phyloP scores from a whole-genome alignment of 352 stramenopile species.

The Phytophthora uliginosa region DNA sequence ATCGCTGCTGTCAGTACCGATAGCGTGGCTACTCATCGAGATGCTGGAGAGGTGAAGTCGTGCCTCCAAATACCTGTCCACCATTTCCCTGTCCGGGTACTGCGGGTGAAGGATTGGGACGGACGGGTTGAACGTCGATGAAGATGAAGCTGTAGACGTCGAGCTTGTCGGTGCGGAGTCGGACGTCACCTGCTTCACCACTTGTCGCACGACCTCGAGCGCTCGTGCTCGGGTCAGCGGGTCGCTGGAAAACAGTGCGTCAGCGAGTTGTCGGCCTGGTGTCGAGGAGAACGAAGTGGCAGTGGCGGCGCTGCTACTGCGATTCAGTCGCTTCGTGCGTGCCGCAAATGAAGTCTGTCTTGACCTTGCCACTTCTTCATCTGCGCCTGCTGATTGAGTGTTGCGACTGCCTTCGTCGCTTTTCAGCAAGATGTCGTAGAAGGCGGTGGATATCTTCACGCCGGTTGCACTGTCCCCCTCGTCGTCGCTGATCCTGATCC shows the following conservation, averaged over 20 bases:
- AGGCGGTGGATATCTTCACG: conserved; percentile 34
- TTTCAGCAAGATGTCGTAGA: conserved; percentile 37
- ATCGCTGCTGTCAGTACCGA: conserved; percentile 4
- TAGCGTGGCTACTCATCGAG: conserved; percentile 13
- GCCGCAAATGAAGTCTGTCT: conserved; percentile 11
- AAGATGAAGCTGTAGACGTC: conserved; percentile 17
- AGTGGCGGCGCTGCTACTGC: conserved; percentile 38
- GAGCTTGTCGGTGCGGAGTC: conserved; percentile 30
- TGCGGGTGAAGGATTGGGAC: conserved; percentile 29
- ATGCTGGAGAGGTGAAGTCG: conserved; percentile 48
- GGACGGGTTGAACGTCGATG: conserved; percentile 27
- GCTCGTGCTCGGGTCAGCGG: conserved; percentile 57
- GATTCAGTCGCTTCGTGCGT: conserved; percentile 32
- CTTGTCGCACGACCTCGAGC: conserved; percentile 58
- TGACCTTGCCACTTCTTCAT: conserved; percentile 1
- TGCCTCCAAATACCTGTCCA: conserved; percentile 71
- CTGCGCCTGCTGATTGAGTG: conserved; percentile 10
- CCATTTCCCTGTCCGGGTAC: conserved; percentile 44
- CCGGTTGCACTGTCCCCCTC: conserved; percentile 7
- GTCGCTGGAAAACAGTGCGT: conserved; percentile 72
- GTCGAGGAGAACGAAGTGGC: conserved; percentile 42
- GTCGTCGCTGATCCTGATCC: conserved; percentile 1
- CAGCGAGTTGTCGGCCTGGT: conserved; percentile 58
- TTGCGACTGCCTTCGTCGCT: conserved; percentile 3
- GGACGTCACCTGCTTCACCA: conserved; percentile 57